Conservation (phyloP, 129 eudicot genomes). For the Artemisia argyi region DNA sequence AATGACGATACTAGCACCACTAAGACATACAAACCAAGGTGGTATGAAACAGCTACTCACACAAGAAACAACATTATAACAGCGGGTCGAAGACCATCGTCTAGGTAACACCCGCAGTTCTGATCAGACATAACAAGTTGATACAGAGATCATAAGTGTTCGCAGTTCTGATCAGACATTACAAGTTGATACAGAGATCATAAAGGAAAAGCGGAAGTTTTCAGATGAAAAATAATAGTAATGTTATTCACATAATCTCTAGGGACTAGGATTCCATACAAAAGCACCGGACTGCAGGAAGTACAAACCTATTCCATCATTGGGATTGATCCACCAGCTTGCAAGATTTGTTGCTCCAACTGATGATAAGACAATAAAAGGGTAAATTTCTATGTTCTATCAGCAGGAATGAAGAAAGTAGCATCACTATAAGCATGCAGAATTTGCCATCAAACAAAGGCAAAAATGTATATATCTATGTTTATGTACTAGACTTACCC, state of each 20-base stretch:
- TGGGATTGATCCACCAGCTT: conserved; percentile 76
- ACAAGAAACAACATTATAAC: conserved; percentile 16
- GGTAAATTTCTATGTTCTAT: conserved; percentile 11
- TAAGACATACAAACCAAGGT: background rate
- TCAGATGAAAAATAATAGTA: conserved; percentile 21
- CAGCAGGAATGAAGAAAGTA: background rate
- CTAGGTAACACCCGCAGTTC: background rate
- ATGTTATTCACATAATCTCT: conserved; percentile 37
- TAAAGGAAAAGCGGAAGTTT: conserved; percentile 4
- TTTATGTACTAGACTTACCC: conserved; percentile 36
- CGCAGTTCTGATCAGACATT: background rate
- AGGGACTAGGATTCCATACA: conserved; percentile 25
- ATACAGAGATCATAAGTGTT: conserved; percentile 16
- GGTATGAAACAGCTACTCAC: conserved; percentile 16
- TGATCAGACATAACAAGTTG: conserved; percentile 13
- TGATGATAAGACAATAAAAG: conserved; percentile 19
- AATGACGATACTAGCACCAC: background rate
- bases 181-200: conserved; percentile 22
- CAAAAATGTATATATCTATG: conserved; percentile 3
- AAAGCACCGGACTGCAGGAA: background rate
- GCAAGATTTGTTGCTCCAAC: conserved; percentile 78
- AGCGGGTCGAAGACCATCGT: background rate
- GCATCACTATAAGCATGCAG: background rate
- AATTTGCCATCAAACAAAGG: background rate
- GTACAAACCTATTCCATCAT: conserved; percentile 39